Conservation (phyloP, 2,329 filamentous ascomycete genomes). For the Ophiocordyceps polyrhachis-furcata region DNA sequence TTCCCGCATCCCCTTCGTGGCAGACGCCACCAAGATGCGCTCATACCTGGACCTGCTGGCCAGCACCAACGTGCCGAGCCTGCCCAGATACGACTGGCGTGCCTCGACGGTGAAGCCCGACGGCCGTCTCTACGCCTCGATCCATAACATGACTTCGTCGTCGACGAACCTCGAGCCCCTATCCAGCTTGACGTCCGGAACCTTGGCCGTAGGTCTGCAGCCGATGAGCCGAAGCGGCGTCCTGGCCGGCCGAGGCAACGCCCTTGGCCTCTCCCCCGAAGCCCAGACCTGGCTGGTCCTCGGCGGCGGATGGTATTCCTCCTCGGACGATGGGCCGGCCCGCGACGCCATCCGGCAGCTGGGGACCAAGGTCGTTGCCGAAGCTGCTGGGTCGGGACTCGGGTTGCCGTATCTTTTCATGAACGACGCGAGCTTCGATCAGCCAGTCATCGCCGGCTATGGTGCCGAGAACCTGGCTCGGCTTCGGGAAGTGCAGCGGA, state of each 20-base stretch:
- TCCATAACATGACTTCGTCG: not conserved
- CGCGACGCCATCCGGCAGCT: not conserved
- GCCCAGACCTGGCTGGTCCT: not conserved
- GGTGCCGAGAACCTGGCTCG: not conserved
- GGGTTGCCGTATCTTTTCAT: not conserved
- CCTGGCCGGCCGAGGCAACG: slow-evolving; percentile 3
- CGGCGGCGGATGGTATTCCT: not conserved
- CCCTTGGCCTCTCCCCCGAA: not conserved
- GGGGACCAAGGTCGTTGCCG: not conserved
- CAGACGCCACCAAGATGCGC: not conserved
- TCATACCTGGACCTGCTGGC: not conserved
- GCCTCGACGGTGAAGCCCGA: not conserved
- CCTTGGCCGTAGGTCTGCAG: not conserved
- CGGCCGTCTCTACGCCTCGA: not conserved
- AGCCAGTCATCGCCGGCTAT: not conserved
- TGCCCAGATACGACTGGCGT: not conserved
- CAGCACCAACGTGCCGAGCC: not conserved
- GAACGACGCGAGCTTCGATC: not conserved
- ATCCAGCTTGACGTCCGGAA: not conserved
- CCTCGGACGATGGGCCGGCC: slow-evolving; percentile 1
- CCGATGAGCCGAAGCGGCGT: not conserved
- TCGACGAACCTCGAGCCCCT: not conserved
- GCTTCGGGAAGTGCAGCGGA: not conserved
- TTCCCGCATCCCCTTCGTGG: not conserved
- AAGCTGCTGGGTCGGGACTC: not conserved